phyloP scores from a whole-genome alignment of 202 grass and related monocot species.

The Setaria viridis region DNA sequence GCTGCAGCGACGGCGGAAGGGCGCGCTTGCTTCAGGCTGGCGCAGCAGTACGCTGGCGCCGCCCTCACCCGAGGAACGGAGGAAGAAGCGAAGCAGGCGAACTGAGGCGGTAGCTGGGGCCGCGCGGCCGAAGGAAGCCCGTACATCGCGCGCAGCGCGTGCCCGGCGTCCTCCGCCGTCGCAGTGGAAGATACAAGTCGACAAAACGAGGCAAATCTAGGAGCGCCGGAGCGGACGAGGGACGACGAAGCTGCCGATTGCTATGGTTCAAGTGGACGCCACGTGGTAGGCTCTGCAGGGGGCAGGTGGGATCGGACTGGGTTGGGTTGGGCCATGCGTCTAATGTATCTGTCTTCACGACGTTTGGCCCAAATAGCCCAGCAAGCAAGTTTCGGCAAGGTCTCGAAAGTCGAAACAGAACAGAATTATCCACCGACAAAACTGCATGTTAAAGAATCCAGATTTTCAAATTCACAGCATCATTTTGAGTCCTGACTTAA shows the following conservation, averaged over 20 bases:
- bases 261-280: constrained; percentile 16
- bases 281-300: constrained; percentile 8
- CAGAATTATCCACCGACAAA: neutral
- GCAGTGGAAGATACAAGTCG: neutral
- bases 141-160: constrained; percentile 25
- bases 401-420: too few relatives aligned
- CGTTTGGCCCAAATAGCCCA: neutral
- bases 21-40: constrained; percentile 14
- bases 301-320: neutral
- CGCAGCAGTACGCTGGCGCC: neutral
- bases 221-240: neutral
- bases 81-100: neutral
- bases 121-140: constrained; percentile 18
- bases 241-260: constrained; percentile 12
- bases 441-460: neutral
- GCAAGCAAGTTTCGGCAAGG: neutral
- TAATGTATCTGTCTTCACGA: neutral
- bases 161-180: neutral
- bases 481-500: neutral
- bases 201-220: neutral
- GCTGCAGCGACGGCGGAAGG: constrained; percentile 2
- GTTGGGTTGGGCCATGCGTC: neutral
- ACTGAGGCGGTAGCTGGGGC: neutral
- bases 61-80: neutral
- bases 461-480: neutral